Evolutionary conservation across 805 yeast genomes (phyloP).

Genomic region (Pichia manshurica): DNA sequence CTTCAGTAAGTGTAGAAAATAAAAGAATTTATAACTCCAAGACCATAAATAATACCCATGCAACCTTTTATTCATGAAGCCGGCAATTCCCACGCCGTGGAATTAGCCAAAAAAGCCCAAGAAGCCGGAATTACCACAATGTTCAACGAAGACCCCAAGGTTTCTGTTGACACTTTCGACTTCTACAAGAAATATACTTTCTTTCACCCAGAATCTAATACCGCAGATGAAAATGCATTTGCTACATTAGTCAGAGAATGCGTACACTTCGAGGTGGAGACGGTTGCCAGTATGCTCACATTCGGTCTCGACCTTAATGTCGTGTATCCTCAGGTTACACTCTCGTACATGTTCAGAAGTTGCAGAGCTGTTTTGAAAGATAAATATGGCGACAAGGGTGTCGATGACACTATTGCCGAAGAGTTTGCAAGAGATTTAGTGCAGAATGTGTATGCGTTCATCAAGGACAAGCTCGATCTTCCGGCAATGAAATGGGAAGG

Average conservation of each 20-base stretch:
- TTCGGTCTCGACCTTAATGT: slow-evolving; percentile 12
- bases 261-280: slow-evolving; percentile 18
- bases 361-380: slow-evolving; percentile 9
- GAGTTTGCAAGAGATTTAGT: slow-evolving; percentile 10
- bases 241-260: slow-evolving; percentile 15
- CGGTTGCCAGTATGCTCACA: slow-evolving; percentile 14
- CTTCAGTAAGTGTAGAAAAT: too few relatives aligned
- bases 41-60: slow-evolving; percentile 6
- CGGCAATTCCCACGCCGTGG: slow-evolving; percentile 11
- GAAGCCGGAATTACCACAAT: slow-evolving; percentile 11
- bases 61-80: slow-evolving; percentile 12
- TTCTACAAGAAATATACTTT: slow-evolving; percentile 9
- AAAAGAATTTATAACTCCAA: too few relatives aligned
- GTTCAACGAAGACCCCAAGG: slow-evolving; percentile 14
- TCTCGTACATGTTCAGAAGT: slow-evolving; percentile 11
- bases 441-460: slow-evolving; percentile 5
- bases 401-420: slow-evolving; percentile 9
- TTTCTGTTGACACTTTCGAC: slow-evolving; percentile 12
- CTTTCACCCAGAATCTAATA: slow-evolving; percentile 10
- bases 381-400: slow-evolving; percentile 1
- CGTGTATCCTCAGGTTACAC: slow-evolving; percentile 10
- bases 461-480: slow-evolving; percentile 7
- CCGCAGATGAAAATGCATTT: slow-evolving; percentile 8
- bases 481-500: slow-evolving; percentile 13
- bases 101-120: slow-evolving; percentile 12